Conservation (phyloP, 305 asterid species). For the Galium porrigens region DNA sequence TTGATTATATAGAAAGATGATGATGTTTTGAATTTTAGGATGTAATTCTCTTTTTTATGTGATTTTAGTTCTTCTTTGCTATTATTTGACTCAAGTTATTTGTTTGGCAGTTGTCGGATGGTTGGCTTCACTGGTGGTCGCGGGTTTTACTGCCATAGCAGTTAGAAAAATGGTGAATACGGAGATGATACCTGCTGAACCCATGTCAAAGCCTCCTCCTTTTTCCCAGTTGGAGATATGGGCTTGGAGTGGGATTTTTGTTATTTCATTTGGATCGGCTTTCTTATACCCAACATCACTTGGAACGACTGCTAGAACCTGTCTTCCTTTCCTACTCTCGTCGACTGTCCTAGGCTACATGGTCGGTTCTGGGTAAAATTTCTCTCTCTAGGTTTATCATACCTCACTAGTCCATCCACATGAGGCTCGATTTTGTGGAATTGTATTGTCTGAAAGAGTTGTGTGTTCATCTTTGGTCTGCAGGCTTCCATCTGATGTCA, state of each 20-base stretch:
- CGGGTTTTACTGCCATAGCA: conserved; percentile 77
- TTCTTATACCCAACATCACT: conserved; percentile 53
- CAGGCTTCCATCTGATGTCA: conserved; percentile 64
- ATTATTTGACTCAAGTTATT: background rate
- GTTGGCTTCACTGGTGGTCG: conserved; percentile 76
- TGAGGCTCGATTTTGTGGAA: background rate
- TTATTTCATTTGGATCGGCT: conserved; percentile 54
- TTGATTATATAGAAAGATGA: background rate
- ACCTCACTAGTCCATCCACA: background rate
- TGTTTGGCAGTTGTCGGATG: conserved; percentile 61
- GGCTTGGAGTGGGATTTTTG: conserved; percentile 58
- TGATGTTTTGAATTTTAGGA: background rate
- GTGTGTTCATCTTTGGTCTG: conserved; percentile 14
- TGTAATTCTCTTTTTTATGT: background rate
- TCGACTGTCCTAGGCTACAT: conserved; percentile 79
- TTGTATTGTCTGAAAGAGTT: background rate
- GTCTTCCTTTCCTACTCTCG: conserved; percentile 80
- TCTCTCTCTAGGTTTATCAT: conserved; percentile 15
- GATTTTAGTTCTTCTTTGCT: background rate
- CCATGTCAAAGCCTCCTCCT: conserved; percentile 81
- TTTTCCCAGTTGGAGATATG: conserved; percentile 61
- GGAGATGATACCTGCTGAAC: conserved; percentile 83
- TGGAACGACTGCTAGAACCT: conserved; percentile 75
- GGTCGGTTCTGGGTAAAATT: conserved; percentile 60
- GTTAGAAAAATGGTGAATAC: conserved; percentile 78